phyloP scores from a whole-genome alignment of 2,329 filamentous ascomycete genomes.

The Verticillium nonalfalfae region DNA sequence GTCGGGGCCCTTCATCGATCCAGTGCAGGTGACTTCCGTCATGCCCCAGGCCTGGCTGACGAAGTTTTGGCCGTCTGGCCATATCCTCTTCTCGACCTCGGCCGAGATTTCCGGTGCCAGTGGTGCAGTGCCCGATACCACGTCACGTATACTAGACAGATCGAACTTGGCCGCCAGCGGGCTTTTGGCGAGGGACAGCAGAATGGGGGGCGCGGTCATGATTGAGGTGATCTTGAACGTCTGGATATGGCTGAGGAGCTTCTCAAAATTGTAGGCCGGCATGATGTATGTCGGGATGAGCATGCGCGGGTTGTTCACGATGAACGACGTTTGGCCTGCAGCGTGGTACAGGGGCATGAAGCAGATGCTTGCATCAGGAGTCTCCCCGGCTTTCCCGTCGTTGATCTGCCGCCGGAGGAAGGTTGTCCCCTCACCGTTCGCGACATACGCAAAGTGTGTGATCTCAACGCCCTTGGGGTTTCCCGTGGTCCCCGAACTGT shows the following conservation, averaged over 20 bases:
- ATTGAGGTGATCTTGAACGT: neutral
- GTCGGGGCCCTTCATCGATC: neutral
- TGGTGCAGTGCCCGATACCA: neutral
- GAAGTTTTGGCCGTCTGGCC: too few species aligned
- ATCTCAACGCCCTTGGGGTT: conserved; percentile 1
- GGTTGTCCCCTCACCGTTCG: conserved; percentile 19
- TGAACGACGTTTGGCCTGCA: conserved; percentile 24
- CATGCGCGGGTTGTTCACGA: neutral
- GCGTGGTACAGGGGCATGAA: conserved; percentile 76
- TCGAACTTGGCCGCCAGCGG: neutral
- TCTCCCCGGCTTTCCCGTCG: too few species aligned
- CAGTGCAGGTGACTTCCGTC: neutral
- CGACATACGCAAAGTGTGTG: neutral
- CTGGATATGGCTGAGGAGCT: neutral
- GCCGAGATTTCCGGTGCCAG: neutral
- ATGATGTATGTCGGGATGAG: neutral
- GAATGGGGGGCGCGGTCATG: neutral
- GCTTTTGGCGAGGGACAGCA: conserved; percentile 1
- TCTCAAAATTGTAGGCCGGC: neutral
- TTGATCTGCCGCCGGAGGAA: conserved; percentile 34
- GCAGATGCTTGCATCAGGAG: conserved; percentile 33
- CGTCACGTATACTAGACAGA: too few species aligned
- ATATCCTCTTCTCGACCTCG: neutral
- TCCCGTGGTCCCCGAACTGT: conserved; percentile 1
- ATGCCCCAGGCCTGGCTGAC: conserved; percentile 1